These are phyloP conservation scores for Sporothrix brunneoviolacea DNA, from an alignment of 2,329 filamentous ascomycete genomes.

Conservation along the genomic window DNA sequence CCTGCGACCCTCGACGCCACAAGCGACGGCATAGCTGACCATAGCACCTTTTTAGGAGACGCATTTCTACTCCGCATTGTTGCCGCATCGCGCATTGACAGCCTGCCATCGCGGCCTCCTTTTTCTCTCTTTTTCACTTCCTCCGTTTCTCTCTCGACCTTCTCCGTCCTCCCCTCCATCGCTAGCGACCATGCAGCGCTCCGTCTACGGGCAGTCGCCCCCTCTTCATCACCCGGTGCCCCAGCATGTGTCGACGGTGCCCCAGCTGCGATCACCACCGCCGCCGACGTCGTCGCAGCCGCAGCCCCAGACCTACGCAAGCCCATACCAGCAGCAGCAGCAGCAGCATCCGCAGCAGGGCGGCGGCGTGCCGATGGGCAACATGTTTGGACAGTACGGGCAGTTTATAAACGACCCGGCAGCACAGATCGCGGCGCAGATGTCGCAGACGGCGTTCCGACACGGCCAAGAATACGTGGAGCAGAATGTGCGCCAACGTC, in stretches of 20 bases:
- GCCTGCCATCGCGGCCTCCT: background rate
- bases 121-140: background rate
- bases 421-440: conserved; percentile 88
- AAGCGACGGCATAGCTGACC: background rate
- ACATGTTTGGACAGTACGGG: conserved; percentile 67
- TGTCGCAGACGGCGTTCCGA: conserved; percentile 85
- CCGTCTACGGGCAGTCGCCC: conserved; percentile 78
- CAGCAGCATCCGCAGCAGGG: conserved; percentile 37
- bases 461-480: conserved; percentile 93
- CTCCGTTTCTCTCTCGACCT: background rate
- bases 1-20: no score
- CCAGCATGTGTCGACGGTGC: conserved; percentile 96
- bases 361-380: conserved; percentile 40
- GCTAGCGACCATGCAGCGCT: conserved; percentile 67
- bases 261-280: conserved; percentile 89
- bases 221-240: conserved; percentile 95
- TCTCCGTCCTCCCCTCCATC: background rate
- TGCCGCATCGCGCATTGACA: no score
- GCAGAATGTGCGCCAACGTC: conserved; percentile 86
- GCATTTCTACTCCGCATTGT: no score
- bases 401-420: conserved; percentile 95
- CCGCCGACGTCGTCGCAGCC: conserved; percentile 65
- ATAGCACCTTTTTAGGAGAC: background rate
- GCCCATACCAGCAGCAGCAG: conserved; percentile 69
- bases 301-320: conserved; percentile 56